These are phyloP conservation scores for Acanthamoeba castellanii DNA, from an alignment of 208 protist genomes.

Conservation along the genomic window DNA sequence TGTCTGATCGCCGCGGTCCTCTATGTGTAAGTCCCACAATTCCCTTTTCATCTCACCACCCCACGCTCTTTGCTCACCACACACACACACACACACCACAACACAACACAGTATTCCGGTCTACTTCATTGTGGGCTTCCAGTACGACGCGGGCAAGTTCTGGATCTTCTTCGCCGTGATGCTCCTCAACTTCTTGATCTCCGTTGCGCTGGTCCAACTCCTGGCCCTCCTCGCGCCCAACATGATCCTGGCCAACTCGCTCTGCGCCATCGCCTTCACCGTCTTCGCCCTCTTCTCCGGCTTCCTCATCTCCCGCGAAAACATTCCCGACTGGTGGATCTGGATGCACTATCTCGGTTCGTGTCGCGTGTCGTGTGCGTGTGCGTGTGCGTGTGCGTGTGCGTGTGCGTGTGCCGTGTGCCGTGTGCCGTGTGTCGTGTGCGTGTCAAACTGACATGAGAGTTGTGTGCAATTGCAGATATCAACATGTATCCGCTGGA, in stretches of 20 bases:
- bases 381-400: neutral
- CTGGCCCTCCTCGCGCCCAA: constrained; percentile 43
- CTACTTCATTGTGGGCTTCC: constrained; percentile 62
- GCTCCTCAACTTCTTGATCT: constrained; percentile 45
- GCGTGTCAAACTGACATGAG: neutral
- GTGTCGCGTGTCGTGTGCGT: neutral
- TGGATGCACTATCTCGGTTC: constrained; percentile 50
- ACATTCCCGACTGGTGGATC: constrained; percentile 66
- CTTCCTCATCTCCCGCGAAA: constrained; percentile 68
- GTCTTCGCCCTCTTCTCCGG: constrained; percentile 52
- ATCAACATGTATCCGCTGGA: constrained; percentile 73
- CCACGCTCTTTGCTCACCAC: neutral
- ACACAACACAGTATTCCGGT: neutral
- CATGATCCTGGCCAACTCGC: constrained; percentile 49
- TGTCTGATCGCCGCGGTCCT: neutral
- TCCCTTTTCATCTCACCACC: neutral
- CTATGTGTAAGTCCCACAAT: neutral
- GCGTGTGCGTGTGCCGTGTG: no score
- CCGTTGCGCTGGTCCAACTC: constrained; percentile 26
- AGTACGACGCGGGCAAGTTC: constrained; percentile 70
- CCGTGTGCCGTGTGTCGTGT: neutral
- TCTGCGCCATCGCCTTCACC: constrained; percentile 61
- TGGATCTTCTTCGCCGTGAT: constrained; percentile 66
- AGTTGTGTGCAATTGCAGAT: neutral
- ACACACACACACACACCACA: neutral